A percentile compares a stretch with the other conserved stretches of the same genome.
Conservation (phyloP, 768 basidiomycete genomes). For the Podaxis sp. region DNA sequence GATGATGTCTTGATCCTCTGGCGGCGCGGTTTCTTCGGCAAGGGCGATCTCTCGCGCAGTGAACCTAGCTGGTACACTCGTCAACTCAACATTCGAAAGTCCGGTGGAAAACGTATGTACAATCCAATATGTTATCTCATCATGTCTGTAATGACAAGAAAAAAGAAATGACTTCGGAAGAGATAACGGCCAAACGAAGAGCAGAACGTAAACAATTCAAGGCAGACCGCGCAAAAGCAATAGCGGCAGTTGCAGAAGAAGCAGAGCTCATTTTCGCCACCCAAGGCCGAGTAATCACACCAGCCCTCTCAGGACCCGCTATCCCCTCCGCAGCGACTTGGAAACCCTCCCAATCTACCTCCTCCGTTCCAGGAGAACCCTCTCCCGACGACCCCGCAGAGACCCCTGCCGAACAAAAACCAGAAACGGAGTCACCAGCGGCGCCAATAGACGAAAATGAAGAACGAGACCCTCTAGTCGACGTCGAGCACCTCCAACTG, state of each 20-base stretch:
- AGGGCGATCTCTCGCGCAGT: constrained; percentile 91
- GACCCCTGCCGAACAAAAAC: constrained; percentile 27
- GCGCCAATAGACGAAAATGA: constrained; percentile 30
- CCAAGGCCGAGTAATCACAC: constrained; percentile 63
- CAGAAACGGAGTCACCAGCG: neutral
- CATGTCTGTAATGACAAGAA: neutral
- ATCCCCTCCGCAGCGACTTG: constrained; percentile 84
- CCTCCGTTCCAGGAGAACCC: too few relatives aligned
- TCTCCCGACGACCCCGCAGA: constrained; percentile 22
- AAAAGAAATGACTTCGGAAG: constrained; percentile 81
- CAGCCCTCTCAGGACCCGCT: constrained; percentile 54
- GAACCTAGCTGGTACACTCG: constrained; percentile 92
- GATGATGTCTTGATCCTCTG: constrained; percentile 73
- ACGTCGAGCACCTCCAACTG: constrained; percentile 89
- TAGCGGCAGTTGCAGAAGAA: constrained; percentile 77
- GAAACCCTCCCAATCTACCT: constrained; percentile 42
- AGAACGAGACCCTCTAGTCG: constrained; percentile 56
- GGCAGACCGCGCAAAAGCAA: constrained; percentile 83
- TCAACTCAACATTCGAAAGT: constrained; percentile 64
- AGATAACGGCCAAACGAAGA: constrained; percentile 84
- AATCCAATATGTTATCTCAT: neutral
- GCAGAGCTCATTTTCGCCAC: constrained; percentile 73
- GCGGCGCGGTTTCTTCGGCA: constrained; percentile 94
- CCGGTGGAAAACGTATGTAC: constrained; percentile 57
- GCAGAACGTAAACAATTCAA: constrained; percentile 92